Evolutionary conservation across 306 rosid genomes (phyloP).

Genomic region (Prunus dulcis): DNA sequence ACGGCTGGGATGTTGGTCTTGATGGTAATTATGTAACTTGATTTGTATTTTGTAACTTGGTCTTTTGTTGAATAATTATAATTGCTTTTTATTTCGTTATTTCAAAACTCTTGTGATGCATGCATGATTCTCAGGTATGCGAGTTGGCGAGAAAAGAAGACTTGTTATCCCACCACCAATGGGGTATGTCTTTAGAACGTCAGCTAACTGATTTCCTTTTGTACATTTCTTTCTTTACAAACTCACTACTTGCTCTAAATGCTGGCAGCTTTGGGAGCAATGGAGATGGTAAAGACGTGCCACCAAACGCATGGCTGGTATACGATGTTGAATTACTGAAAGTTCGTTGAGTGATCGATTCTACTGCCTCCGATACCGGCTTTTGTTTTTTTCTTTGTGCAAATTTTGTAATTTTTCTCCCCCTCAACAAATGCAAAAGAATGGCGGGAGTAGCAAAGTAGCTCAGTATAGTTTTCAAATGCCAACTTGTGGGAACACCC

Average conservation of each 20-base stretch:
- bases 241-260: constrained; percentile 11
- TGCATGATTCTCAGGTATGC: constrained; percentile 64
- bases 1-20: constrained; percentile 79
- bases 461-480: neutral
- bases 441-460: neutral
- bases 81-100: neutral
- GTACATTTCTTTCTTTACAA: neutral
- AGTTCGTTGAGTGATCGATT: constrained; percentile 44
- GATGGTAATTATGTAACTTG: constrained; percentile 50
- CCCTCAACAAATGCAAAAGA: neutral
- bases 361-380: neutral
- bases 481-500: neutral
- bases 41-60: neutral
- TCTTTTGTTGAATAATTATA: neutral
- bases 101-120: neutral
- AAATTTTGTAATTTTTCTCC: constrained; percentile 1
- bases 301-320: constrained; percentile 73
- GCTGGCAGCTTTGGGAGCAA: constrained; percentile 50
- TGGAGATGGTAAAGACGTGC: constrained; percentile 43
- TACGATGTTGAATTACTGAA: constrained; percentile 70
- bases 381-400: neutral
- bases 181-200: constrained; percentile 46
- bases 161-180: constrained; percentile 73
- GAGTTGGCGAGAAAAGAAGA: constrained; percentile 74
- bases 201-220: neutral